phyloP scores from a whole-genome alignment of 2,329 filamentous ascomycete species.

The Alternaria gansuensis region DNA sequence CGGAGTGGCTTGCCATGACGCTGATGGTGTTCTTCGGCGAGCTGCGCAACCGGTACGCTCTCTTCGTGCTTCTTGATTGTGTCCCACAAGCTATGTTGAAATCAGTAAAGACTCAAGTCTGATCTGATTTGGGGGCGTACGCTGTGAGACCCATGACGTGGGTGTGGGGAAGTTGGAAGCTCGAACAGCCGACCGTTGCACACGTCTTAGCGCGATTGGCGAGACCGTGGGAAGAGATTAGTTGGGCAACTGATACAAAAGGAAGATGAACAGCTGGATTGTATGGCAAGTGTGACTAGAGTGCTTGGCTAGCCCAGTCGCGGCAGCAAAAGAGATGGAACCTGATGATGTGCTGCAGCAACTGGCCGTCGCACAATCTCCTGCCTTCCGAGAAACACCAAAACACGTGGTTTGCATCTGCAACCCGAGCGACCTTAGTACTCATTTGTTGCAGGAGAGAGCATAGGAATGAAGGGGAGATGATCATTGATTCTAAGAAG shows the following conservation, averaged over 20 bases:
- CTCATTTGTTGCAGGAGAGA: too few relatives aligned
- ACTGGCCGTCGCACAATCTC: not conserved
- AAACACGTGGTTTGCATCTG: constrained; percentile 6
- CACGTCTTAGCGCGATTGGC: constrained; percentile 17
- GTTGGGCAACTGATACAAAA: not conserved
- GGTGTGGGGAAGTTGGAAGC: constrained; percentile 1
- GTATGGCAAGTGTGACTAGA: not conserved
- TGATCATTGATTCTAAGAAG: too few relatives aligned
- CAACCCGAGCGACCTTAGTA: constrained; percentile 6
- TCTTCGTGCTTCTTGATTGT: constrained; percentile 51
- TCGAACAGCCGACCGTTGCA: constrained; percentile 5
- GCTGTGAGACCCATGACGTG: constrained; percentile 35
- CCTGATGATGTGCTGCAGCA: not conserved
- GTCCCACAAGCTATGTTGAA: constrained; percentile 47
- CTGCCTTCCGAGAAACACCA: constrained; percentile 1
- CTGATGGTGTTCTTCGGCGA: constrained; percentile 51
- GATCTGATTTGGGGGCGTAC: constrained; percentile 17
- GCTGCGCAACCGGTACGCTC: constrained; percentile 47
- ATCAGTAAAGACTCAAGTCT: constrained; percentile 7
- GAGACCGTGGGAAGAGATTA: not conserved
- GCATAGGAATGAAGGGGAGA: too few relatives aligned
- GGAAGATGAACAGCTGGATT: not conserved
- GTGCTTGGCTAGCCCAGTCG: not conserved
- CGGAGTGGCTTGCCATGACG: constrained; percentile 49
- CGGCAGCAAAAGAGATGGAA: not conserved